phyloP scores from a whole-genome alignment of 129 eudicot species.

The Oenanthe sinensis region DNA sequence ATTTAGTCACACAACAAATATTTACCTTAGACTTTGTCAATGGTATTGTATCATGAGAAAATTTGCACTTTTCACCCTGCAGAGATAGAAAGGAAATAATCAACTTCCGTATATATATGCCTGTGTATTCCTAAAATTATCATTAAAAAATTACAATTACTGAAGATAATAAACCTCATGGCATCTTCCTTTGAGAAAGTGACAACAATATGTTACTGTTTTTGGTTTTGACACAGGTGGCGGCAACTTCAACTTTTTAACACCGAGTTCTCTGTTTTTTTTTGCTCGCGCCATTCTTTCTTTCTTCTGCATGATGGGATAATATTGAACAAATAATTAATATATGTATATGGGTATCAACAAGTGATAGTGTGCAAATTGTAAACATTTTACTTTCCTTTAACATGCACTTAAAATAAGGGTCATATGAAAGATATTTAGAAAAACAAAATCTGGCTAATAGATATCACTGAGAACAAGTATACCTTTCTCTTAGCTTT shows the following conservation, averaged over 20 bases:
- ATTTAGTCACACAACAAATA: neutral
- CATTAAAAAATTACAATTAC: neutral
- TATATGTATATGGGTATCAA: neutral
- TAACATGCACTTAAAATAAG: neutral
- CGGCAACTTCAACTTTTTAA: conserved; percentile 50
- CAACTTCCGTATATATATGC: neutral
- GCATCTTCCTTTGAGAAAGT: conserved; percentile 78
- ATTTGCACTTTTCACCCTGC: conserved; percentile 90
- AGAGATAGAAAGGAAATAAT: conserved; percentile 10
- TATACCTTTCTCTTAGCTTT: conserved; percentile 59
- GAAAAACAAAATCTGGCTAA: neutral
- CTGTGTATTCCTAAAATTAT: neutral
- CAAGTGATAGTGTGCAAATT: neutral
- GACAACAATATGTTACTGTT: conserved; percentile 49
- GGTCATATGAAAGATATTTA: neutral
- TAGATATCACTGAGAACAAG: conserved; percentile 8
- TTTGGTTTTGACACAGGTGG: conserved; percentile 57
- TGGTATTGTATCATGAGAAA: conserved; percentile 79
- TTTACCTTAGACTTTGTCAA: conserved; percentile 78
- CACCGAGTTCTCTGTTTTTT: conserved; percentile 51
- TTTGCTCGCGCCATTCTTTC: conserved; percentile 56
- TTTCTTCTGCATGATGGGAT: conserved; percentile 39
- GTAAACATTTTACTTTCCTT: neutral
- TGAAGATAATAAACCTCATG: conserved; percentile 45
- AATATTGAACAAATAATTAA: neutral